Evolutionary conservation across 2,329 filamentous ascomycete species (phyloP).

Genomic region (Sclerotinia sclerotiorum): DNA sequence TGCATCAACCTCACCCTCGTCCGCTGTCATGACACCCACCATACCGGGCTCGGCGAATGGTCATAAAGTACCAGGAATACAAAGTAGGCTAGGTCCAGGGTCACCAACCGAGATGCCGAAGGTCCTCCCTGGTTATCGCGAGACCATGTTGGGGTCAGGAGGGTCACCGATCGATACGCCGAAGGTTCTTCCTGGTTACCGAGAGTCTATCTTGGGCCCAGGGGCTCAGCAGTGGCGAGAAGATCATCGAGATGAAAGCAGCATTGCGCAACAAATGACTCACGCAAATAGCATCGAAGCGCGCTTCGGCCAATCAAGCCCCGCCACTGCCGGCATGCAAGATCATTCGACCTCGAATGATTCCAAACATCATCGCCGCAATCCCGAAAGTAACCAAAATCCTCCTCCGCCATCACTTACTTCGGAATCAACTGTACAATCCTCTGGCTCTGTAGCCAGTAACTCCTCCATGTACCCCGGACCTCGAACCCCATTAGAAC

Average conservation of each 20-base stretch:
- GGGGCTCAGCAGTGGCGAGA: constrained; percentile 38
- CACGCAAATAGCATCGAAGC: constrained; percentile 29
- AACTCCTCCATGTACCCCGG: constrained; percentile 35
- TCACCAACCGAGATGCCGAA: constrained; percentile 33
- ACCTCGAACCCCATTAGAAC: constrained; percentile 39
- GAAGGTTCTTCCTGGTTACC: constrained; percentile 36
- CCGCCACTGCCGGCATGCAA: neutral
- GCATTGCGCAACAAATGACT: constrained; percentile 27
- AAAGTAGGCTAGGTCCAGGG: constrained; percentile 22
- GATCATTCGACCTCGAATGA: constrained; percentile 31
- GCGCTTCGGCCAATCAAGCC: constrained; percentile 28
- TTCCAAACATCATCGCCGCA: constrained; percentile 33
- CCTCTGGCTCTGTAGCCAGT: constrained; percentile 34
- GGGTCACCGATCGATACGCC: constrained; percentile 26
- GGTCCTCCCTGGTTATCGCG: constrained; percentile 39
- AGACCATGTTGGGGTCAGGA: constrained; percentile 34
- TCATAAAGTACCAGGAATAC: constrained; percentile 15
- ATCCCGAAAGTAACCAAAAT: constrained; percentile 26
- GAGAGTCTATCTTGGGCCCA: constrained; percentile 37
- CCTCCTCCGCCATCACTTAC: constrained; percentile 36
- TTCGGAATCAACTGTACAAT: constrained; percentile 37
- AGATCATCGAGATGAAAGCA: constrained; percentile 30
- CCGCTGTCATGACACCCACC: constrained; percentile 14
- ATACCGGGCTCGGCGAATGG: constrained; percentile 25
- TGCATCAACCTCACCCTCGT: constrained; percentile 18